Evolutionary conservation across 2,329 filamentous ascomycete species (phyloP), one percentile per base, ranked within the genome.

Genomic region (Diaporthe vaccinii): DNA sequence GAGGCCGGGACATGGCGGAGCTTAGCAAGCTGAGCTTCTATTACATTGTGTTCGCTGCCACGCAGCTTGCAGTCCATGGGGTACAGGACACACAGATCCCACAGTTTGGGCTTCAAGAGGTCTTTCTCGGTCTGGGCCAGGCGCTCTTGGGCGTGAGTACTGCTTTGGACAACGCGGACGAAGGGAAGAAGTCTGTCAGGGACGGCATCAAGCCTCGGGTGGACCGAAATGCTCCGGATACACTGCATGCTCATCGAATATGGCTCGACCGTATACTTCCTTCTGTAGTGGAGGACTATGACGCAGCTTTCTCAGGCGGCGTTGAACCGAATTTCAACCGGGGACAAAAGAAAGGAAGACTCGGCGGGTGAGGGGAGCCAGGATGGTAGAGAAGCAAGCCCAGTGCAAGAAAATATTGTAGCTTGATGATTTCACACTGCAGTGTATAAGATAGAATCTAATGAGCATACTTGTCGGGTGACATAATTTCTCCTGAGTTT

Each of bases 21-120:
- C 17, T 72, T 0, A 72, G 70, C 70, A 51, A 72, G 22, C 46
- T 72, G 31, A 62, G 41, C 57, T 72, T 72, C 28, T 51, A 61
- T 14, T 72, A 53, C 70, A 49, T 62, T 4, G 36, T 72, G 28
- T 61, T 31, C 14, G 70, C 70, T 12, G 70, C 70, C 6, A 72
- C 70, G 2, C 53, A 61, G 22, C 17, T 72, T 4, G 70, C 70
- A 2, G 44, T 72, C 1, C 44, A 51, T 15, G 25, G 49, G 8
- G 17, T 8, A 7, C 2, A 39, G 1, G 69, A 62, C 31, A 41
- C 22, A 6, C 2, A 15, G 1, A 62, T 72, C 5, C 70, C 44
- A 10, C 20, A 72, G 15, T 62, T 53, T 12, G 44, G 46, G 8
- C 31, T 31, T 4, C n/a, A 55, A 2, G n/a, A 72, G 15, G 36